Conservation (phyloP, 2,329 filamentous ascomycete species). For the Didymellaceae sp. region DNA sequence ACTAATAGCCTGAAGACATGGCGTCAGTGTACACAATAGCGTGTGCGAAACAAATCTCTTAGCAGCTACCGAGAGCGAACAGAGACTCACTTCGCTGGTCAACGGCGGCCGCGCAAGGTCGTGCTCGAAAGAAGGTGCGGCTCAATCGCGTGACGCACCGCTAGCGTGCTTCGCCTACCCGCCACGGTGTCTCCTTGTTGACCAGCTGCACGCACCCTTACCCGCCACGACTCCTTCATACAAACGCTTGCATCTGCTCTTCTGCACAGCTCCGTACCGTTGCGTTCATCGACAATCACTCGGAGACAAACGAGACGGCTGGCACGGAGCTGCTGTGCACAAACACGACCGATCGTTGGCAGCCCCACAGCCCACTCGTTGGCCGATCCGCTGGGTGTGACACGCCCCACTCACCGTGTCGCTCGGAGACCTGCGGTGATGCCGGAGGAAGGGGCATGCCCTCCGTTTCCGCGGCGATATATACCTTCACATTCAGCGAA, state of each 20-base stretch:
- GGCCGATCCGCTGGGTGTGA: neutral
- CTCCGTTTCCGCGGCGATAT: neutral
- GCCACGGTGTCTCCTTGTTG: conserved; percentile 4
- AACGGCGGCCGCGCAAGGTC: no score
- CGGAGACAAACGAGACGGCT: no score
- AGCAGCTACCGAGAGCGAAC: no score
- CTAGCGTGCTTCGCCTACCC: conserved; percentile 1
- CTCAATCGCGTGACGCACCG: conserved; percentile 5
- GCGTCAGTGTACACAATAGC: no score
- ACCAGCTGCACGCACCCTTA: neutral
- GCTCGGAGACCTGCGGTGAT: no score
- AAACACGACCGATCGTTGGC: no score
- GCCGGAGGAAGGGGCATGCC: neutral
- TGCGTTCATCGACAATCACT: neutral
- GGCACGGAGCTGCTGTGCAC: no score
- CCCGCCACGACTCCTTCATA: neutral
- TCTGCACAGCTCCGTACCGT: neutral
- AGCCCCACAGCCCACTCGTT: no score
- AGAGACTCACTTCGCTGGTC: no score
- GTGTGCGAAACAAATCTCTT: no score
- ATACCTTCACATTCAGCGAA: accelerated
- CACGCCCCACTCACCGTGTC: neutral
- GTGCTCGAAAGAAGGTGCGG: neutral
- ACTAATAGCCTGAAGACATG: no score
- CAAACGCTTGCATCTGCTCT: neutral